Evolutionary conservation across 2,329 filamentous ascomycete genomes (phyloP), one percentile per base, ranked within the genome.

Genomic region (Aspergillus proliferans): DNA sequence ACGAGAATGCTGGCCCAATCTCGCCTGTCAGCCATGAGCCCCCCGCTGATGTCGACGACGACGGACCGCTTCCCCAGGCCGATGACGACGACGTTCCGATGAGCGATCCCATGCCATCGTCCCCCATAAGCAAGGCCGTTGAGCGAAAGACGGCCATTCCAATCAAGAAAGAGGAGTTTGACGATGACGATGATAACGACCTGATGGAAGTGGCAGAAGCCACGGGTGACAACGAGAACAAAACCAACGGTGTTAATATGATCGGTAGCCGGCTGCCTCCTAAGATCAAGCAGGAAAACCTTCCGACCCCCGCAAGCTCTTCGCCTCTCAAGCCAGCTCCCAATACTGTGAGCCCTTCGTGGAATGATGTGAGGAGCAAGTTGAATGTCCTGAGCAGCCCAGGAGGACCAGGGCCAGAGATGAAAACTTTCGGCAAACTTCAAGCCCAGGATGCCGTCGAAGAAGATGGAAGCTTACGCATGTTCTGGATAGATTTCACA

Each of bases 401-500:
- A 3, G 75, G 80, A 4, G 89, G 84, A 61, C 84, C 88, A 3
- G 43, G 43, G 9, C 66, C 81, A 3, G 85, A 89, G 55, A 73
- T 76, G 30, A 59, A 63, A 19, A 77, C 75, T 7, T 81, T 88
- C 55, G 90, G 90, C 38, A 98, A 97, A 70, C 79, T 96, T 44
- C 83, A 86, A 55, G 79, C 88, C 50, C 82, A 86, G 54, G 86
- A 95, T 68, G 90, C 88, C n/a, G 73, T 95, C n/a, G 92, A 97
- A 67, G 84, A 88, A 54, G 91, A 98, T 62, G 93, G 92, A 33
- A 94, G 87, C 58, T 76, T 98, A 26, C 85, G 86, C 58, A 89
- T 98, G 75, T 98, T 96, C 74, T 98, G 93, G 93, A 86, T 88
- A 6, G 93, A 98, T 69, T 98, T 95, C 63, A 89, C 86, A 1